Evolutionary conservation across 768 basidiomycete species (phyloP).

Genomic region (Boletus vermiculosoides): DNA sequence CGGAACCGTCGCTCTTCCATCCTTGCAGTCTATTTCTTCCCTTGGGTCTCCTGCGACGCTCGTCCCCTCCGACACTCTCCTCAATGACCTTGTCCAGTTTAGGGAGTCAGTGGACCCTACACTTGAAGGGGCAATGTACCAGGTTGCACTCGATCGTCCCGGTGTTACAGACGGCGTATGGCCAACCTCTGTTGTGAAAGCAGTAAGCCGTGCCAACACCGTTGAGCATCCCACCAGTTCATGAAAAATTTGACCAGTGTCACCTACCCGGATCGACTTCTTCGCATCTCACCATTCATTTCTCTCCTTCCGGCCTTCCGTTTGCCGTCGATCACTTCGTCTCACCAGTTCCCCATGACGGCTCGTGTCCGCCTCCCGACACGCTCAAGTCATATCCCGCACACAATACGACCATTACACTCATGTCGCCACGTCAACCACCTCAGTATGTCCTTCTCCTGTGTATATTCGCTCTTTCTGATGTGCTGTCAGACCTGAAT

Average conservation of each 20-base stretch:
- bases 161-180: conserved; percentile 38
- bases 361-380: conserved; percentile 48
- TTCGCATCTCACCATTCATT: conserved; percentile 59
- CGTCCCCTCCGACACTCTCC: conserved; percentile 41
- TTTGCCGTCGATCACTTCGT: conserved; percentile 73
- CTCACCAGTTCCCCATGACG: conserved; percentile 64
- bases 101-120: conserved; percentile 39
- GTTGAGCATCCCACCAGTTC: conserved; percentile 18
- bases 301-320: conserved; percentile 45
- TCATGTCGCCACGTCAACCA: conserved; percentile 48
- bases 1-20: conserved; percentile 26
- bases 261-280: conserved; percentile 54
- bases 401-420: conserved; percentile 52
- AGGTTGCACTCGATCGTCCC: conserved; percentile 61
- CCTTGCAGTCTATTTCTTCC: conserved; percentile 34
- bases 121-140: conserved; percentile 54
- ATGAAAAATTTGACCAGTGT: conserved; percentile 48
- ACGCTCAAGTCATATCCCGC: conserved; percentile 30
- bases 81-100: conserved; percentile 48
- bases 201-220: conserved; percentile 54
- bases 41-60: conserved; percentile 35
- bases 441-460: conserved; percentile 48
- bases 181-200: conserved; percentile 38
- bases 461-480: background rate
- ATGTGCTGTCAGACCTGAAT: conserved; percentile 51